These are phyloP conservation scores for Buxus sempervirens DNA, from an alignment of 164 flowering plant species.

Conservation along the genomic window DNA sequence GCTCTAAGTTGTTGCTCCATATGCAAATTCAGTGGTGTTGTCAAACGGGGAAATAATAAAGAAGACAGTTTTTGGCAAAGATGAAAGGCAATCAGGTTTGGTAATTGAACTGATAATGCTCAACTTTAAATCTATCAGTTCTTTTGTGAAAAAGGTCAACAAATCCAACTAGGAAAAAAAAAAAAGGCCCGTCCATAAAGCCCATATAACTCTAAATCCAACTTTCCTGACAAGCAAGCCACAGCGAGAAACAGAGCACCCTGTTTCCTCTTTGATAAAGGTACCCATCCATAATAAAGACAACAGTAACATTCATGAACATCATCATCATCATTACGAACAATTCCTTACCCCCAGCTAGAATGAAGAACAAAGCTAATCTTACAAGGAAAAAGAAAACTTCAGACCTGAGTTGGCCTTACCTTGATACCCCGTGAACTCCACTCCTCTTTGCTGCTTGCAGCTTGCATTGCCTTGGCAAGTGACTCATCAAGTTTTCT, in stretches of 20 bases:
- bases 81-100: neutral
- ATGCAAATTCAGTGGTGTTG: neutral
- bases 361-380: too few species aligned
- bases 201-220: too few species aligned
- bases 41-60: neutral
- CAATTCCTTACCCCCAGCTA: too few species aligned
- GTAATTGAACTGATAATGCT: neutral
- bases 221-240: neutral
- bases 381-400: neutral
- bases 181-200: too few species aligned
- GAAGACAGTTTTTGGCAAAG: neutral
- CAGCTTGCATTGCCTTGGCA: slow-evolving; percentile 55
- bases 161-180: neutral
- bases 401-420: neutral
- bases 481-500: too few species aligned
- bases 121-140: neutral
- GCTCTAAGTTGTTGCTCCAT: neutral
- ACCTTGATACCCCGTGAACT: slow-evolving; percentile 70
- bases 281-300: neutral
- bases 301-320: too few species aligned
- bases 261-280: too few species aligned
- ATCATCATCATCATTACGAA: too few species aligned
- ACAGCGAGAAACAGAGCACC: too few species aligned
- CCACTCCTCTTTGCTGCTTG: too few species aligned
- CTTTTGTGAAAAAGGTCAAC: neutral